phyloP scores from a whole-genome alignment of 208 protist genomes.

The Crithidia thermophila region DNA sequence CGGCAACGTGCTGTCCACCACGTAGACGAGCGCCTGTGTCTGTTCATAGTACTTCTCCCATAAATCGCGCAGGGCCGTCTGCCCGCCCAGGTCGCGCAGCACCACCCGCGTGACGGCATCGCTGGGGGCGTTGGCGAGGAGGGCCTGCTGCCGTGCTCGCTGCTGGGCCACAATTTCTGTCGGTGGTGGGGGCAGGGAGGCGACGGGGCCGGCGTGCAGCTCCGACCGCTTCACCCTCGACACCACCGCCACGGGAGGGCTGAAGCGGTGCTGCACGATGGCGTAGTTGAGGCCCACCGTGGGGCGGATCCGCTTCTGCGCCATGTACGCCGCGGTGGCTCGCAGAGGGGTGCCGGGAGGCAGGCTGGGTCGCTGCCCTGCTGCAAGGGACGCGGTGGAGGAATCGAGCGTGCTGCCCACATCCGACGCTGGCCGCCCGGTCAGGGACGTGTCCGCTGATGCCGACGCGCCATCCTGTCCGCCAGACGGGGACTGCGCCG shows the following conservation, averaged over 20 bases:
- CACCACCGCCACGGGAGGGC: constrained; percentile 22
- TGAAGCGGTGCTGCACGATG: constrained; percentile 79
- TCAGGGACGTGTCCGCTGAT: constrained; percentile 15
- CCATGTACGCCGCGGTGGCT: constrained; percentile 37
- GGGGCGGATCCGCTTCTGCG: constrained; percentile 93
- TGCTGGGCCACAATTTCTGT: constrained; percentile 13
- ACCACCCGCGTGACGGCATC: constrained; percentile 47
- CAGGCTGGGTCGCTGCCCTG: background rate
- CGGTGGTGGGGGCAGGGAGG: constrained; percentile 50
- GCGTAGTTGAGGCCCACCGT: constrained; percentile 98
- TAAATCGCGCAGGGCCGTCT: constrained; percentile 92
- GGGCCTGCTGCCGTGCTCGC: constrained; percentile 15
- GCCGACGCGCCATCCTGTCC: too few species aligned
- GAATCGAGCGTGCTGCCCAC: too few species aligned
- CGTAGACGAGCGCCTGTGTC: constrained; percentile 93
- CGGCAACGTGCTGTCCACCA: constrained; percentile 83
- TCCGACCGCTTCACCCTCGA: constrained; percentile 60
- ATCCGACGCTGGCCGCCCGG: too few species aligned
- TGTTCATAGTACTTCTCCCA: constrained; percentile 97
- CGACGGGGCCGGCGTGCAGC: constrained; percentile 50
- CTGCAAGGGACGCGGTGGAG: constrained; percentile 41
- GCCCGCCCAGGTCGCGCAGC: constrained; percentile 98
- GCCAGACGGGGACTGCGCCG: constrained; percentile 6
- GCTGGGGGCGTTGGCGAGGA: constrained; percentile 15
- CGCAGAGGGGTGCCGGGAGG: constrained; percentile 27